Percentiles rank a stretch among this genome's conserved stretches.
Conservation (phyloP, 169 alveolate species). For the Cryptosporidium tyzzeri region DNA sequence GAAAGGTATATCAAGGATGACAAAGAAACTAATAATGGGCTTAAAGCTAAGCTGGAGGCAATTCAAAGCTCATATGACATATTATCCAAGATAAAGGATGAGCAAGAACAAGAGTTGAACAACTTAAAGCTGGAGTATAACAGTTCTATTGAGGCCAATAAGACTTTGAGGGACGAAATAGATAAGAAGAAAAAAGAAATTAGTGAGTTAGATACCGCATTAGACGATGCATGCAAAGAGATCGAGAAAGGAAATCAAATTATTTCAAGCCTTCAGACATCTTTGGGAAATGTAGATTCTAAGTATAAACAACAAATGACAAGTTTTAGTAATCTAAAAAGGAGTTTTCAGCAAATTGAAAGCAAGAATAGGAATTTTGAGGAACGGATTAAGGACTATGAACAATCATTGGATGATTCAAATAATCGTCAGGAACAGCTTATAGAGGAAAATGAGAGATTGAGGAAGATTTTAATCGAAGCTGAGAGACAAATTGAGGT, state of each 20-base stretch:
- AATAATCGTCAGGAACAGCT: slow-evolving; percentile 55
- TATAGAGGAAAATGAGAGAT: slow-evolving; percentile 55
- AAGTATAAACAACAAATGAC: slow-evolving; percentile 67
- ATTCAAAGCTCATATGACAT: slow-evolving; percentile 8
- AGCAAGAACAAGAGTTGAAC: slow-evolving; percentile 34
- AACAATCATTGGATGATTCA: slow-evolving; percentile 57
- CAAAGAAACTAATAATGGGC: background rate
- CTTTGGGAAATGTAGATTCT: slow-evolving; percentile 45
- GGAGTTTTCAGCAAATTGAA: slow-evolving; percentile 54
- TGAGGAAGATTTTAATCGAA: slow-evolving; percentile 48
- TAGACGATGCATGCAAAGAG: slow-evolving; percentile 70
- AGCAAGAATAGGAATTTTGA: background rate
- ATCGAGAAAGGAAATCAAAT: slow-evolving; percentile 70
- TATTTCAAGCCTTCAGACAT: slow-evolving; percentile 62
- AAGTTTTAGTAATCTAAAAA: slow-evolving; percentile 37
- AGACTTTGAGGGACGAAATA: slow-evolving; percentile 2
- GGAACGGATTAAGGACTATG: slow-evolving; percentile 40
- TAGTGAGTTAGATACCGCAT: slow-evolving; percentile 43
- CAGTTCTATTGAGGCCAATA: slow-evolving; percentile 21
- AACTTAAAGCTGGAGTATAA: slow-evolving; percentile 36
- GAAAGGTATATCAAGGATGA: slow-evolving; percentile 43
- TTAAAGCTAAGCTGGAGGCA: slow-evolving; percentile 48
- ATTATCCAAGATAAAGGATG: slow-evolving; percentile 26
- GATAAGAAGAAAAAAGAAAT: slow-evolving; percentile 47
- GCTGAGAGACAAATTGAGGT: slow-evolving; percentile 73